Evolutionary conservation across 495 filamentous ascomycete species (phyloP).

Genomic region (Pseudevernia furfuracea): DNA sequence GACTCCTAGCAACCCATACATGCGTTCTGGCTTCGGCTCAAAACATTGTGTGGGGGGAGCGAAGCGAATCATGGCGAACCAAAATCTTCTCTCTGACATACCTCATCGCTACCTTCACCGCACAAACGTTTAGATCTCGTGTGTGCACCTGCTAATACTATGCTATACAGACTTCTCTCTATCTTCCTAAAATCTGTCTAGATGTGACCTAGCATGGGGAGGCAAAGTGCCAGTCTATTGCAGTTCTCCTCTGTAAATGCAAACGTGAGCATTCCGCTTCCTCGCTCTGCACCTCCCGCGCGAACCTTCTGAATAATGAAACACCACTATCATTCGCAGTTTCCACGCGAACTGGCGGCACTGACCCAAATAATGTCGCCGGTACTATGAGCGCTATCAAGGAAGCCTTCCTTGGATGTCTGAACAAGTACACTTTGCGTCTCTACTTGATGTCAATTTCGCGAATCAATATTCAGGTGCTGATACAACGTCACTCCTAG

Average conservation of each 20-base stretch:
- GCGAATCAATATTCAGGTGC: neutral
- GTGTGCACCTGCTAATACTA: neutral
- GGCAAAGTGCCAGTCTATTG: neutral
- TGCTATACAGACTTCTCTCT: neutral
- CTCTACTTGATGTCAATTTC: neutral
- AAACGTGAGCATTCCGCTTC: neutral
- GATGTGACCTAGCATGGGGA: neutral
- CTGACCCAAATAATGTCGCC: neutral
- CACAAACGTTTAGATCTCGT: neutral
- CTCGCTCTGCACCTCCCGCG: neutral
- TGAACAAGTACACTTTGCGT: neutral
- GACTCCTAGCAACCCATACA: constrained; percentile 12
- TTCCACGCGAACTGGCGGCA: neutral
- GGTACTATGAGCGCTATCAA: neutral
- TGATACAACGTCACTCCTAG: neutral
- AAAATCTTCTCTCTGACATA: constrained; percentile 34
- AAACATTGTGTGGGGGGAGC: constrained; percentile 16
- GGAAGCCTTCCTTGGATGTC: neutral
- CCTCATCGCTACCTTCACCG: neutral
- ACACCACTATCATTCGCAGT: neutral
- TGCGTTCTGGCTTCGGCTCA: constrained; percentile 16
- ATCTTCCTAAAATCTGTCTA: too few relatives aligned
- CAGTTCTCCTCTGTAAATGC: neutral
- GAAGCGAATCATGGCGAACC: constrained; percentile 27
- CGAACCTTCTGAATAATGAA: neutral